Percentiles rank a stretch among this genome's conserved stretches.
These are phyloP conservation scores for Malus hybrid DNA, from an alignment of 331 rosid species.

Conservation along the genomic window DNA sequence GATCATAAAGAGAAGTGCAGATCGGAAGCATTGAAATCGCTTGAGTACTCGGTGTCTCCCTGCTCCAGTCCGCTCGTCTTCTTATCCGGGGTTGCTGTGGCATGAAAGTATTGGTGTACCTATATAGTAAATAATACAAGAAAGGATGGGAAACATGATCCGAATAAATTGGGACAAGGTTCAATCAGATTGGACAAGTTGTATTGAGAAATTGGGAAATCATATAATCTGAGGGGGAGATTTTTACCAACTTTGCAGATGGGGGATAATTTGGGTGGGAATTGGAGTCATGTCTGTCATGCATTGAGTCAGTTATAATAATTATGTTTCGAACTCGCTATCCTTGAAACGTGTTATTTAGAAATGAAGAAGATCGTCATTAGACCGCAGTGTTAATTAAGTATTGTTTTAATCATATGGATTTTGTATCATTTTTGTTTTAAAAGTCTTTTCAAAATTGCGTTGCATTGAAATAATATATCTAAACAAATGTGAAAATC, in stretches of 20 bases:
- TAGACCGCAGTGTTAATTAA: too few relatives aligned
- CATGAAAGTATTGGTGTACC: slow-evolving; percentile 3
- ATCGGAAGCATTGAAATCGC: slow-evolving; percentile 27
- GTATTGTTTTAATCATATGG: too few relatives aligned
- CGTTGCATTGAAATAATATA: too few relatives aligned
- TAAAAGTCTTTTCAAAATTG: too few relatives aligned
- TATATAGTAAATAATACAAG: slow-evolving; percentile 13
- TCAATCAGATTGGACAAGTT: neutral
- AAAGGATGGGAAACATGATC: neutral
- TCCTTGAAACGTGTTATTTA: too few relatives aligned
- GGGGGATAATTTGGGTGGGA: too few relatives aligned
- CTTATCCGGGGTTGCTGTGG: slow-evolving; percentile 40
- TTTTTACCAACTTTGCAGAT: neutral
- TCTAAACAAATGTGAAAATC: too few relatives aligned
- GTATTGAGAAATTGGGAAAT: neutral
- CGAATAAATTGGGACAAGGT: slow-evolving; percentile 13
- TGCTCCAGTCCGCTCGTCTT: slow-evolving; percentile 37
- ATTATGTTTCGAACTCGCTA: too few relatives aligned
- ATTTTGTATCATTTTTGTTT: too few relatives aligned
- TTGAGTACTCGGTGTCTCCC: slow-evolving; percentile 34
- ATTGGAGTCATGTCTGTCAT: too few relatives aligned
- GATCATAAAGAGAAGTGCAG: slow-evolving; percentile 33
- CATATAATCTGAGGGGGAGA: neutral
- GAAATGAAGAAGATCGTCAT: too few relatives aligned
- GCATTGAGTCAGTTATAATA: too few relatives aligned